These are phyloP conservation scores for Suillus brevipes DNA, from an alignment of 768 basidiomycete species.

Conservation along the genomic window DNA sequence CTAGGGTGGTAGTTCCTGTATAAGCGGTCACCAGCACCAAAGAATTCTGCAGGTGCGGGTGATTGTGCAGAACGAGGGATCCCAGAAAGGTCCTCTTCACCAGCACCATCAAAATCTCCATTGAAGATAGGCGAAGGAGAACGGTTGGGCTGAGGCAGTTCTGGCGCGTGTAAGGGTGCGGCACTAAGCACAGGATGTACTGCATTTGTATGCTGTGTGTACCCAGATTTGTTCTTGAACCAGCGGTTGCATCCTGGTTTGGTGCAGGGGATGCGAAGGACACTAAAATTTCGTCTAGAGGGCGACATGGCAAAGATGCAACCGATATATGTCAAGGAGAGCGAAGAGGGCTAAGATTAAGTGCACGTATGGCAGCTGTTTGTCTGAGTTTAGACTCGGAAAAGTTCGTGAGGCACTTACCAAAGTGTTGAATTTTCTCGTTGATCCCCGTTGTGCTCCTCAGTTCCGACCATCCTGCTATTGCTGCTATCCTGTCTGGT, in stretches of 20 bases:
- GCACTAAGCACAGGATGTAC: neutral
- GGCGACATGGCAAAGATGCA: constrained; percentile 8
- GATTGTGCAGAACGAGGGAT: too few species aligned
- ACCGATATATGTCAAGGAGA: neutral
- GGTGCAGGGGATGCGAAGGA: neutral
- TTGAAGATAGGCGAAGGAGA: neutral
- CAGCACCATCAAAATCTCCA: too few species aligned
- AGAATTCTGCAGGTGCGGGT: neutral
- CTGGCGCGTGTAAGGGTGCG: neutral
- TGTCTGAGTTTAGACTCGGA: neutral
- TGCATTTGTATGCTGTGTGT: neutral
- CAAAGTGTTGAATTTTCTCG: neutral
- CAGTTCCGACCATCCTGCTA: neutral
- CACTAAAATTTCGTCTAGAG: constrained; percentile 2
- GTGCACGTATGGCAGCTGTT: neutral
- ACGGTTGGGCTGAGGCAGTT: neutral
- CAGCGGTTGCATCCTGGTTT: constrained; percentile 1
- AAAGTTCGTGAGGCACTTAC: neutral
- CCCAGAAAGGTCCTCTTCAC: too few species aligned
- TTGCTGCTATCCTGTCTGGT: neutral
- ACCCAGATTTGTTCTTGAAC: constrained; percentile 5
- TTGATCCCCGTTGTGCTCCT: neutral
- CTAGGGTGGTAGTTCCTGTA: constrained; percentile 14
- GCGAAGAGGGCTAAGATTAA: neutral
- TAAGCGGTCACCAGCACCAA: too few species aligned